Evolutionary conservation across 306 rosid genomes (phyloP), one percentile per base, ranked within the genome.

Genomic region (Malus fusca): DNA sequence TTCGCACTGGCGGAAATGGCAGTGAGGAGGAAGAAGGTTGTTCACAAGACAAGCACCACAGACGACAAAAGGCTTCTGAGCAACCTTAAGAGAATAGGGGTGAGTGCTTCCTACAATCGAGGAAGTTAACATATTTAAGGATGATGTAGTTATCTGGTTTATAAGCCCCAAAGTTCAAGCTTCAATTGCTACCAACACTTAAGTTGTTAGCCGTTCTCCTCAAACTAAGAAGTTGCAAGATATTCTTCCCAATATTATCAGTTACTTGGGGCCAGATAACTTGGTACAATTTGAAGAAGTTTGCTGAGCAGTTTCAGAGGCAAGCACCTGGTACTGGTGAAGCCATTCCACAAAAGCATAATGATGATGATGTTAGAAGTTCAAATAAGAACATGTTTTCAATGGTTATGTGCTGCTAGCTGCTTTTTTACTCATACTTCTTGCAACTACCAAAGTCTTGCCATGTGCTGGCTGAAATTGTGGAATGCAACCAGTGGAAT

Each of bases 11-110:
- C 96, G n/a, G n/a, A 71, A 93, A 93, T 84, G 97, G 97, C 76
- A 93, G 96, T 93, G 85, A 89, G 98, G 84, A 93, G 96, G 98
- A 94, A 94, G 97, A 94, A 94, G 89, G 98, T 97, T 8, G 97
- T 91, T 44, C 98, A 94, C 88, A 94, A 94, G 93, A 91, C 98
- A 40, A 90, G 96, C 1, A 91, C 98, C 73, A 94, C 97, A 10
- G 98, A 94, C 46, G 98, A 91, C 77, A 93, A 93, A 75, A 85
- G 98, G 87, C 98, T 94, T 84, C 98, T 91, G 88, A 90, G 97
- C 78, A 94, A 97, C 66, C 88, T 94, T 42, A 94, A 94, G 88
- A 94, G 98, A 88, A 94, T 94, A 86, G 93, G 98, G 66, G 98
- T 90, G 75, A 94, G 91, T 79, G 96, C 90, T 11, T 78, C 97